Evolutionary conservation across 257 asterid genomes (phyloP).

Genomic region (Sherardia arvensis): DNA sequence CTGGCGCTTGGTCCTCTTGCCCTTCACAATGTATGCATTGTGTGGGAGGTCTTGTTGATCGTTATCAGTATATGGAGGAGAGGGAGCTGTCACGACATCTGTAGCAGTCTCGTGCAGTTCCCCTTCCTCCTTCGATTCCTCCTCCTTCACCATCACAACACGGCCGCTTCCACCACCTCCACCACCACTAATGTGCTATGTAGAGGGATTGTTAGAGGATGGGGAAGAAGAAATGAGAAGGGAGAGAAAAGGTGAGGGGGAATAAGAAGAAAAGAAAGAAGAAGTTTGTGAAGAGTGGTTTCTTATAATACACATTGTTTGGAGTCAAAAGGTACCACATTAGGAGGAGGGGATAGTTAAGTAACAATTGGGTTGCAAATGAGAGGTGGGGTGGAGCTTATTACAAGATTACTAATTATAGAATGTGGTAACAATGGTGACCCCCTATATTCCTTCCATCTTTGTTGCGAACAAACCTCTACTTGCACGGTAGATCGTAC

Average conservation of each 20-base stretch:
- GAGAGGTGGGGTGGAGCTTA: neutral
- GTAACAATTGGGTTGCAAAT: neutral
- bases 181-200: conserved; percentile 14
- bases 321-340: conserved; percentile 10
- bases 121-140: conserved; percentile 27
- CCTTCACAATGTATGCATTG: conserved; percentile 24
- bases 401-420: neutral
- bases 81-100: neutral
- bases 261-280: conserved; percentile 11
- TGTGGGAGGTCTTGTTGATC: conserved; percentile 27
- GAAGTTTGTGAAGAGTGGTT: conserved; percentile 21
- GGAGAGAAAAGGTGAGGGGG: neutral
- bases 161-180: neutral
- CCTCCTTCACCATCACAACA: conserved; percentile 21
- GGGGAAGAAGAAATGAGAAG: neutral
- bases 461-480: neutral
- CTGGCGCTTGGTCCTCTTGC: conserved; percentile 30
- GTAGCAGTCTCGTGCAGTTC: too few species aligned
- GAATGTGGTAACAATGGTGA: neutral
- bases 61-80: neutral
- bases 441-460: neutral
- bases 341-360: conserved; percentile 2
- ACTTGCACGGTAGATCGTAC: neutral
- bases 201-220: neutral
- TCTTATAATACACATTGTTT: conserved; percentile 9